Evolutionary conservation across 768 basidiomycete genomes (phyloP).

Genomic region (Fomitopsis serialis): DNA sequence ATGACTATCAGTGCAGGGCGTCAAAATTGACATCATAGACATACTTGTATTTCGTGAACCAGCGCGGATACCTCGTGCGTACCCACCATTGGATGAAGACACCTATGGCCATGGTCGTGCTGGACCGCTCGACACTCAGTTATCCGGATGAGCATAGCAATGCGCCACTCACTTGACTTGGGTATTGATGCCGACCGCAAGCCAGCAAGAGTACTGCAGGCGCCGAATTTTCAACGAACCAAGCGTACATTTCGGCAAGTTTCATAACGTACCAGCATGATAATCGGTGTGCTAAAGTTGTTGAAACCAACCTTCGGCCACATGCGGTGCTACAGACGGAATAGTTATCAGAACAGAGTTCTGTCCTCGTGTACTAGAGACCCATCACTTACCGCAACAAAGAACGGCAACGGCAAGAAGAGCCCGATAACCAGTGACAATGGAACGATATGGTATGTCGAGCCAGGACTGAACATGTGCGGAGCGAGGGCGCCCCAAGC

Average conservation of each 20-base stretch:
- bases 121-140: no score
- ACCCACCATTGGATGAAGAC: constrained; percentile 43
- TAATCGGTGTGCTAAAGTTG: constrained; percentile 45
- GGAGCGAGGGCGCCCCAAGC: constrained; percentile 52
- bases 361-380: background rate
- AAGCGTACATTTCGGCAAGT: no score
- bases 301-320: constrained; percentile 45
- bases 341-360: no score
- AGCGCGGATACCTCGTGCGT: constrained; percentile 30
- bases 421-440: constrained; percentile 48
- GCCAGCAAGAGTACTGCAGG: constrained; percentile 37
- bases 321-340: constrained; percentile 28
- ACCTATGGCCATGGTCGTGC: constrained; percentile 35
- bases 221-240: no score
- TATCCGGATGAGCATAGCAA: no score
- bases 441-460: constrained; percentile 13
- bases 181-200: constrained; percentile 56
- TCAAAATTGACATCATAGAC: no score
- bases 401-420: constrained; percentile 52
- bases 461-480: constrained; percentile 13
- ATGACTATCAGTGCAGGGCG: no score
- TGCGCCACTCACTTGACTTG: no score
- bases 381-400: constrained; percentile 26
- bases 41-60: constrained; percentile 28
- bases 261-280: no score